Percentiles rank a stretch among this genome's conserved stretches.
These are phyloP conservation scores for Debaryomycetaceae sp. DNA, from an alignment of 1,139 yeast species.

Conservation along the genomic window DNA sequence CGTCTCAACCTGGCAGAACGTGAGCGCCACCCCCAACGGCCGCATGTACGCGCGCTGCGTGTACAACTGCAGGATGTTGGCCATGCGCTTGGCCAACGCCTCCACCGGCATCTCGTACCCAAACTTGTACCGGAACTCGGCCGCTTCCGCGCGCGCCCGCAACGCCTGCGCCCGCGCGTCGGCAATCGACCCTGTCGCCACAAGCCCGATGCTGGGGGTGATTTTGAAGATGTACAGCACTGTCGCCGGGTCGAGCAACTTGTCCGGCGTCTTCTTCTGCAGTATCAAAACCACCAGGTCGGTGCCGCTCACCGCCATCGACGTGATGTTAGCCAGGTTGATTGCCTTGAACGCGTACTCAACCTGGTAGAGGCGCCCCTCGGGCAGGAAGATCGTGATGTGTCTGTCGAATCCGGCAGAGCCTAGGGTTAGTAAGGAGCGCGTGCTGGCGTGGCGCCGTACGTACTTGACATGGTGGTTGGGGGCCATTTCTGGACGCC, in stretches of 20 bases:
- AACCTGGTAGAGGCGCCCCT: conserved; percentile 94
- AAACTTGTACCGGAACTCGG: conserved; percentile 88
- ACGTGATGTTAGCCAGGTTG: conserved; percentile 86
- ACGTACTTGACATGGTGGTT: conserved; percentile 15
- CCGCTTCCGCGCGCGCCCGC: conserved; percentile 90
- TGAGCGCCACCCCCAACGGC: conserved; percentile 90
- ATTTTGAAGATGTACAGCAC: conserved; percentile 82
- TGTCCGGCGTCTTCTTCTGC: conserved; percentile 95
- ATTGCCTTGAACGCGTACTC: conserved; percentile 98
- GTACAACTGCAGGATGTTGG: conserved; percentile 88
- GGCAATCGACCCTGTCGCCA: conserved; percentile 94
- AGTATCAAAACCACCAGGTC: conserved; percentile 88
- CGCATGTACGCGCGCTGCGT: conserved; percentile 99
- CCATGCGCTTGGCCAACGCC: conserved; percentile 90
- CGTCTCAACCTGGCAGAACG: conserved; percentile 67
- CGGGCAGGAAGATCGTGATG: conserved; percentile 96
- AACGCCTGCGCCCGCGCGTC: conserved; percentile 90
- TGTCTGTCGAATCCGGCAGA: conserved; percentile 98
- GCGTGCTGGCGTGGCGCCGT: too few relatives aligned
- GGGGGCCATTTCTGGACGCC: too few relatives aligned
- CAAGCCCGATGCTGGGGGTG: conserved; percentile 80
- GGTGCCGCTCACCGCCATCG: conserved; percentile 81
- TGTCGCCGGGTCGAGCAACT: conserved; percentile 78
- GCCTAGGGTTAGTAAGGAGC: conserved; percentile 26
- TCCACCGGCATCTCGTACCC: conserved; percentile 98